Percentiles rank a stretch among this genome's conserved stretches.
phyloP scores from a whole-genome alignment of 2,329 filamentous ascomycete genomes.

The Penicillium sp. region DNA sequence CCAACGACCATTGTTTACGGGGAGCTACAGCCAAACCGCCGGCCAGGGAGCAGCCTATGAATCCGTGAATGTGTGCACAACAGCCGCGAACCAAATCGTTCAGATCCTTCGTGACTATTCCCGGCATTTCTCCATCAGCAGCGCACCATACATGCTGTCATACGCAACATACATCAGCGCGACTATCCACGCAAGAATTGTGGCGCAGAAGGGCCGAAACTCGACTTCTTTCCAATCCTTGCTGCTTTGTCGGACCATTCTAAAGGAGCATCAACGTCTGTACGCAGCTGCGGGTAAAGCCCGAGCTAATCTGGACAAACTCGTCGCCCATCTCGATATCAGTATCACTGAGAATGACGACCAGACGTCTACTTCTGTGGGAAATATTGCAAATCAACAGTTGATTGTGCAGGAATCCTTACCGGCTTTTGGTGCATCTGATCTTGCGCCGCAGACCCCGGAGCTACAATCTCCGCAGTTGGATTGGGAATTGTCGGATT shows the following conservation, averaged over 20 bases:
- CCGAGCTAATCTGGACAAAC: slow-evolving; percentile 20
- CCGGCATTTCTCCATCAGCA: slow-evolving; percentile 42
- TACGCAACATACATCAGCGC: slow-evolving; percentile 59
- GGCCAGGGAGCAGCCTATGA: slow-evolving; percentile 23
- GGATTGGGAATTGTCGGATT: slow-evolving; percentile 22
- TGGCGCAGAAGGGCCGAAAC: slow-evolving; percentile 30
- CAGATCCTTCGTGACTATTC: slow-evolving; percentile 39
- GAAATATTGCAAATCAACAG: background rate
- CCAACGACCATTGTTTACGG: slow-evolving; percentile 43
- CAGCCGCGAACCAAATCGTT: slow-evolving; percentile 38
- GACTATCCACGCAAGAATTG: slow-evolving; percentile 55
- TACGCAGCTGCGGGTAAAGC: slow-evolving; percentile 27
- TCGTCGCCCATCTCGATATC: slow-evolving; percentile 21
- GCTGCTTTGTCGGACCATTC: slow-evolving; percentile 19
- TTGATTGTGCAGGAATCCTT: background rate
- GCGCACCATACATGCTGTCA: slow-evolving; percentile 50
- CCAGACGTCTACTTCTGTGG: background rate
- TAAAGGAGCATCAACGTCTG: slow-evolving; percentile 19
- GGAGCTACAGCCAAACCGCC: slow-evolving; percentile 13
- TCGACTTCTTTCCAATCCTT: slow-evolving; percentile 30
- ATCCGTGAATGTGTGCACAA: slow-evolving; percentile 34
- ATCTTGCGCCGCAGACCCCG: background rate
- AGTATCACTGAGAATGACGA: slow-evolving; percentile 1
- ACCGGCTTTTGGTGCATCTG: background rate
- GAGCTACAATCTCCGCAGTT: slow-evolving; percentile 13